Percentiles rank a stretch among this genome's conserved stretches.
Evolutionary conservation across 768 basidiomycete species (phyloP).

Genomic region (Hericium coralloides): DNA sequence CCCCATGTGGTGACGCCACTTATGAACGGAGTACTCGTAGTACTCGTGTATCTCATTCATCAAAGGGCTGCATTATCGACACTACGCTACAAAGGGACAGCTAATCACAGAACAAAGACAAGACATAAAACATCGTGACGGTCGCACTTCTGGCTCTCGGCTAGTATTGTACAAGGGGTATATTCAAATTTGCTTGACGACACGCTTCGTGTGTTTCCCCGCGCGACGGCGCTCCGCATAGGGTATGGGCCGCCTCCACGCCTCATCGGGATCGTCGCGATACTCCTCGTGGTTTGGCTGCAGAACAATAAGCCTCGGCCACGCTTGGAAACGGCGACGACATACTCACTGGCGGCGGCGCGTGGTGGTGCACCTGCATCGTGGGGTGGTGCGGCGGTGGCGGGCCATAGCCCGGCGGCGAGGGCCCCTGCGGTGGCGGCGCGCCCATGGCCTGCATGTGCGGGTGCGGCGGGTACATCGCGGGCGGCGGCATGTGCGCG

Average conservation of each 20-base stretch:
- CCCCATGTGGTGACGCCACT: too few relatives aligned
- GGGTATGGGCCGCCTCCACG: conserved; percentile 66
- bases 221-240: conserved; percentile 67
- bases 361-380: conserved; percentile 6
- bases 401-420: conserved; percentile 19
- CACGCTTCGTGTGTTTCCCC: conserved; percentile 71
- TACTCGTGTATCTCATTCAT: too few relatives aligned
- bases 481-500: conserved; percentile 27
- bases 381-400: conserved; percentile 7
- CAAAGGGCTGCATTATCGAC: too few relatives aligned
- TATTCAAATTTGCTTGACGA: conserved; percentile 22
- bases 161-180: too few relatives aligned
- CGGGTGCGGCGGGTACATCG: conserved; percentile 17
- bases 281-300: conserved; percentile 33
- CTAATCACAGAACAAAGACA: too few relatives aligned
- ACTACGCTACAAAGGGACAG: too few relatives aligned
- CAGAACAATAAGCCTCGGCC: conserved; percentile 1
- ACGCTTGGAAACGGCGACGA: not conserved
- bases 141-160: too few relatives aligned
- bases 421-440: conserved; percentile 18
- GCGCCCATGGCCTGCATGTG: conserved; percentile 16
- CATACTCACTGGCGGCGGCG: conserved; percentile 9
- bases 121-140: too few relatives aligned
- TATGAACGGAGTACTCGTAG: too few relatives aligned
- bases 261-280: conserved; percentile 50